phyloP scores from a whole-genome alignment of 768 basidiomycete species.

The Termitomyces sp. region DNA sequence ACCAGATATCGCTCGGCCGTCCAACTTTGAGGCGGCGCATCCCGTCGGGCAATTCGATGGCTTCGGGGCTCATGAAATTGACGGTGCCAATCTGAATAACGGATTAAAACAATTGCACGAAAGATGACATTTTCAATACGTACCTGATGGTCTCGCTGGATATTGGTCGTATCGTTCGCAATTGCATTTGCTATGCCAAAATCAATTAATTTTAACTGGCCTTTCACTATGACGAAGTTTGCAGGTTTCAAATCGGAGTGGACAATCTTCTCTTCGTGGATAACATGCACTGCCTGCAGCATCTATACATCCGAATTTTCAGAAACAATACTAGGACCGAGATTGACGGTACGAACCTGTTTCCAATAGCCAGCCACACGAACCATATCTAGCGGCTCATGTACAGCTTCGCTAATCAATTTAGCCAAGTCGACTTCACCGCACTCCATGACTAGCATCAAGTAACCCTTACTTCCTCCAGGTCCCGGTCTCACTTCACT shows the following conservation, averaged over 20 bases:
- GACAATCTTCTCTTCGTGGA: constrained; percentile 97
- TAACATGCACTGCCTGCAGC: constrained; percentile 97
- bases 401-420: constrained; percentile 79
- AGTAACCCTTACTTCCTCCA: constrained; percentile 65
- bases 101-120: constrained; percentile 1
- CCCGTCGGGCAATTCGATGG: constrained; percentile 84
- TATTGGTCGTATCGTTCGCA: constrained; percentile 97
- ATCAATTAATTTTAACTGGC: constrained; percentile 95
- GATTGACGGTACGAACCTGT: constrained; percentile 55
- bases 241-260: constrained; percentile 98
- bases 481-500: constrained; percentile 78
- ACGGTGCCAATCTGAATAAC: constrained; percentile 81
- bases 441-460: constrained; percentile 94
- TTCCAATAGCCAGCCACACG: constrained; percentile 97
- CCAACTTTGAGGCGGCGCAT: constrained; percentile 93
- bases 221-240: constrained; percentile 95
- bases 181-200: constrained; percentile 99
- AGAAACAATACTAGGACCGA: background rate
- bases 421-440: constrained; percentile 91
- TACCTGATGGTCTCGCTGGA: constrained; percentile 94
- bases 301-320: constrained; percentile 51
- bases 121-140: constrained; percentile 2
- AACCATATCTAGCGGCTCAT: constrained; percentile 84
- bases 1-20: constrained; percentile 96
- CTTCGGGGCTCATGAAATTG: constrained; percentile 99